Conservation (phyloP, 768 basidiomycete genomes). For the Piloderma croceum region DNA sequence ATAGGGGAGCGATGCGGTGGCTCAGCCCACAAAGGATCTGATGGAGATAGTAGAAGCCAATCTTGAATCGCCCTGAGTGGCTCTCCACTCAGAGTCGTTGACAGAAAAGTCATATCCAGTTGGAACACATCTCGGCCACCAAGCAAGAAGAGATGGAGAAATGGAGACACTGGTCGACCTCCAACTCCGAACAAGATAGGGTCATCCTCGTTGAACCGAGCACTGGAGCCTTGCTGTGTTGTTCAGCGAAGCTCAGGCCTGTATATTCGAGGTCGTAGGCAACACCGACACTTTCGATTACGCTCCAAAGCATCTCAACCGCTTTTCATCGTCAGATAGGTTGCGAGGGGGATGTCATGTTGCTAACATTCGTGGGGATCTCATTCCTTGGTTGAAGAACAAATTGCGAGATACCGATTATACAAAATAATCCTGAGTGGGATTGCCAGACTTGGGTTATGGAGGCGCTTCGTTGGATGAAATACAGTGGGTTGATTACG, state of each 20-base stretch:
- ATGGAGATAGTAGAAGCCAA: too few species aligned
- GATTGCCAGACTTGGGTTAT: conserved; percentile 27
- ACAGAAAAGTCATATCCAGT: too few species aligned
- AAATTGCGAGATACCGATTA: conserved; percentile 16
- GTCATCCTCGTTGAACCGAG: conserved; percentile 24
- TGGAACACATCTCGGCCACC: too few species aligned
- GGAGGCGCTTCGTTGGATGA: conserved; percentile 17
- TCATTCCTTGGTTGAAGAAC: conserved; percentile 18
- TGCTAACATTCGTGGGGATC: conserved; percentile 14
- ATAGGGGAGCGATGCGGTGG: too few species aligned
- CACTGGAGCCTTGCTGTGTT: conserved; percentile 24
- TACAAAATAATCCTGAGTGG: conserved; percentile 18
- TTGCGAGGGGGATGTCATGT: conserved; percentile 25
- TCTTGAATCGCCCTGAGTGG: too few species aligned
- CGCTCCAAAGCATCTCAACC: conserved; percentile 5
- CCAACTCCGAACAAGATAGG: too few species aligned
- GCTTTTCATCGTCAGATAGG: conserved; percentile 10
- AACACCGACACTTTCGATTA: conserved; percentile 22
- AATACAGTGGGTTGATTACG: conserved; percentile 17
- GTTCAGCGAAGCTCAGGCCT: conserved; percentile 12
- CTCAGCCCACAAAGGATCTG: too few species aligned
- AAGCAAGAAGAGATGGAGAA: too few species aligned
- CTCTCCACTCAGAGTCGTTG: too few species aligned
- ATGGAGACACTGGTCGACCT: too few species aligned
- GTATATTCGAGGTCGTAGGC: conserved; percentile 21